Evolutionary conservation across 441 rosid species (phyloP).

Genomic region (Erodium texanum): DNA sequence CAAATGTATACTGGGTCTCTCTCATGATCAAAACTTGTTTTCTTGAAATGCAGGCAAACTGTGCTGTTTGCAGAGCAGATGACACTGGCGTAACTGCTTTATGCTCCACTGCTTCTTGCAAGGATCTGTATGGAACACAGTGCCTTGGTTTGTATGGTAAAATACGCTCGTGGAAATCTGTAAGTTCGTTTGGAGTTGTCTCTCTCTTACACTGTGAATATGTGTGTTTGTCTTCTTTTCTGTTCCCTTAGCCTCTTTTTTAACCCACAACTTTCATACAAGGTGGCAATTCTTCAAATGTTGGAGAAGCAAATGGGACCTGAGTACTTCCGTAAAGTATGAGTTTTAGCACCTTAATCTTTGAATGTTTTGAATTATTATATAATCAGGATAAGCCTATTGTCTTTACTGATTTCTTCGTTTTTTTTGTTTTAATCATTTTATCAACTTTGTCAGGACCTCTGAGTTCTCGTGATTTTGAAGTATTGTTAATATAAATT

Average conservation of each 20-base stretch:
- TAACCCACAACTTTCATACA: conserved; percentile 18
- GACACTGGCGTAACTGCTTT: conserved; percentile 80
- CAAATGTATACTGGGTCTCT: neutral
- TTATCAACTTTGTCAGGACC: neutral
- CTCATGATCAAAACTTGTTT: neutral
- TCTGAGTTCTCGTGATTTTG: neutral
- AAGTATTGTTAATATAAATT: neutral
- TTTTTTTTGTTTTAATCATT: neutral
- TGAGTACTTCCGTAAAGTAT: conserved; percentile 85
- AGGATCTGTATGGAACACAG: conserved; percentile 83
- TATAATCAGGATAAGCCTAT: neutral
- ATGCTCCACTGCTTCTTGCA: conserved; percentile 77
- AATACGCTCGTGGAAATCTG: conserved; percentile 95
- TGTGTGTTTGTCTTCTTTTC: neutral
- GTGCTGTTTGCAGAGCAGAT: conserved; percentile 93
- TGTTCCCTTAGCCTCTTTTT: conserved; percentile 10
- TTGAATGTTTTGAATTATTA: neutral
- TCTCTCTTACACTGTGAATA: conserved; percentile 6
- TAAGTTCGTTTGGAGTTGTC: conserved; percentile 32
- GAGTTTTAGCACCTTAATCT: conserved; percentile 19
- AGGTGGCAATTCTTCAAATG: conserved; percentile 98
- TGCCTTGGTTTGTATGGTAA: conserved; percentile 81
- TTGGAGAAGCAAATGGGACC: conserved; percentile 99
- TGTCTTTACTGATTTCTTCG: neutral
- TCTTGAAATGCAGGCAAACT: conserved; percentile 59